Evolutionary conservation across 1,139 yeast species (phyloP), one percentile per base, ranked within the genome.

Genomic region (Zygosaccharomyces pseudobailii): DNA sequence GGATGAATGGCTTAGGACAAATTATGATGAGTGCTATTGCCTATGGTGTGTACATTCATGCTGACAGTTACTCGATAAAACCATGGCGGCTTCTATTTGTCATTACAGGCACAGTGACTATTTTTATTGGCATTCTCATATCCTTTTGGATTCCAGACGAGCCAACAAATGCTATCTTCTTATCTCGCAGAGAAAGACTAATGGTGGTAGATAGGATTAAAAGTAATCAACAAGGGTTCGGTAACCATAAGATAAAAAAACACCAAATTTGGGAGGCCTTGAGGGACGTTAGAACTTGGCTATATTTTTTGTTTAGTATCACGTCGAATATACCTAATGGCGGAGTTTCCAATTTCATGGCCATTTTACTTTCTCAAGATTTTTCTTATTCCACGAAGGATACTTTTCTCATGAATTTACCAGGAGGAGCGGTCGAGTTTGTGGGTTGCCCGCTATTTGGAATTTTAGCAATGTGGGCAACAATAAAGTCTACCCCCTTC

Each of bases 171-270:
- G 79, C 80, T 10, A 71, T 73, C 69, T 74, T 74, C 56, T 68
- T 80, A 42, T 66, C 68, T 10, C 74, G 71, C 6, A 68, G 71
- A 30, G 87, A 83, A 52, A 76, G 75, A 62, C 60, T 73, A 49
- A 67, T 77, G 63, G 75, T 76, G 13, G 71, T 79, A 28, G 76
- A 78, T 42, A 70, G 79, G 50, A 77, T 82, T 67, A 65, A 72
- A 47, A 59, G 61, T 30, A 74, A 74, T 53, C 70, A 73, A 49
- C 72, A 68, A 56, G 84, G 85, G 13, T 78, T 79, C 49, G 84
- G 84, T 43, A 76, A 76, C 55, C 72, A 70, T 48, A 69, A 71
- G 36, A 73, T 79, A 64, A 82, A 83, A 55, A 67, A 62, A 60
- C 64, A 76, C 41, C 89, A 83, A 59, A 68, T 80, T 37, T 62